phyloP scores from a whole-genome alignment of 1,284 basidiomycete species.

The Porodaedalea pini region DNA sequence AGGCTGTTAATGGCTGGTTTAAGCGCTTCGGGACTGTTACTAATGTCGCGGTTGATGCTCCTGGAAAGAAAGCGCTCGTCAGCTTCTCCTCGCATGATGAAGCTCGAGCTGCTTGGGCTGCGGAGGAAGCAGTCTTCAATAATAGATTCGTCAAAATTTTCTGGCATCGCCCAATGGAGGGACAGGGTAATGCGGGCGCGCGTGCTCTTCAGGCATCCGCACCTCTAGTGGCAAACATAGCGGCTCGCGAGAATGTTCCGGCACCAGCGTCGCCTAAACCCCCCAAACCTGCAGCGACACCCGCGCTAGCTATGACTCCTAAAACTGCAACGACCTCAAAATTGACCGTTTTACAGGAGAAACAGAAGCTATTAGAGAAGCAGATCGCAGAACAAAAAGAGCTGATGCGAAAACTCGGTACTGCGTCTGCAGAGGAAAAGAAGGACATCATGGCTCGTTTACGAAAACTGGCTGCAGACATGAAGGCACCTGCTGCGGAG shows the following conservation, averaged over 20 bases:
- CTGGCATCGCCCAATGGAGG: conserved; percentile 89
- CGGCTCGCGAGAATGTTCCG: conserved; percentile 25
- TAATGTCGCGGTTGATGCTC: conserved; percentile 83
- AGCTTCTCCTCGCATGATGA: conserved; percentile 85
- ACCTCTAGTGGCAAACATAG: conserved; percentile 61
- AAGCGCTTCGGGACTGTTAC: conserved; percentile 91
- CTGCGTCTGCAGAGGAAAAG: conserved; percentile 71
- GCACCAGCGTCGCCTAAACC: conserved; percentile 28
- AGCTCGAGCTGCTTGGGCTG: conserved; percentile 87
- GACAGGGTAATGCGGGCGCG: conserved; percentile 73
- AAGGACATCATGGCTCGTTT: conserved; percentile 75
- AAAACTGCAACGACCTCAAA: conserved; percentile 34
- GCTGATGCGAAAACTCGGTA: conserved; percentile 69
- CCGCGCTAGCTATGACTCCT: conserved; percentile 20
- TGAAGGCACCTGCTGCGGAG: conserved; percentile 45
- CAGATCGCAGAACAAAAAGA: conserved; percentile 89
- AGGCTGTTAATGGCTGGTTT: conserved; percentile 85
- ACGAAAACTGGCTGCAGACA: conserved; percentile 78
- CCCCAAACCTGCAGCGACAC: conserved; percentile 31
- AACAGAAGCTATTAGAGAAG: conserved; percentile 75
- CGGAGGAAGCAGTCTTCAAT: conserved; percentile 89
- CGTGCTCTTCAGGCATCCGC: conserved; percentile 77
- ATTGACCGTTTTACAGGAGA: conserved; percentile 56
- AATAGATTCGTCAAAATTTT: conserved; percentile 94
- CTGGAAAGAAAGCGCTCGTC: conserved; percentile 77